Conservation (phyloP, 2,329 filamentous ascomycete species). For the Pseudogymnoascus sp. region DNA sequence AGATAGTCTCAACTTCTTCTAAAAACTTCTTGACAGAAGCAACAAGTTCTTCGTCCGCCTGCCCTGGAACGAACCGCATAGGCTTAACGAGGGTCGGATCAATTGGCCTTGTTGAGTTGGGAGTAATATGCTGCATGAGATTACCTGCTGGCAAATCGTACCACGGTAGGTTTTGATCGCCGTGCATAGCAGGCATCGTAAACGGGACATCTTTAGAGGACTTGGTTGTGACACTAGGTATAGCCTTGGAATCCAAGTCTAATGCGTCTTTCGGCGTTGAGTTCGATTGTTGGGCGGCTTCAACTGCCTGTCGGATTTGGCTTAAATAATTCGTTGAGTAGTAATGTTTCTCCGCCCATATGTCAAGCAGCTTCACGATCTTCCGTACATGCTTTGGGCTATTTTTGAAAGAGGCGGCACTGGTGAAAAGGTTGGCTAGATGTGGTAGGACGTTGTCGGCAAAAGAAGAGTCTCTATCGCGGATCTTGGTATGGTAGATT, state of each 20-base stretch:
- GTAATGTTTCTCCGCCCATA: slow-evolving; percentile 64
- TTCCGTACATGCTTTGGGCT: slow-evolving; percentile 60
- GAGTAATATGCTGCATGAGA: slow-evolving; percentile 69
- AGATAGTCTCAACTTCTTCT: slow-evolving; percentile 61
- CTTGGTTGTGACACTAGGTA: slow-evolving; percentile 44
- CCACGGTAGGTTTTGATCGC: slow-evolving; percentile 64
- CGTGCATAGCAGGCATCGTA: slow-evolving; percentile 67
- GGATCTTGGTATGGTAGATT: slow-evolving; percentile 58
- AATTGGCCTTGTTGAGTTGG: slow-evolving; percentile 68
- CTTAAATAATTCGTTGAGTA: slow-evolving; percentile 46
- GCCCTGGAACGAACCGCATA: slow-evolving; percentile 59
- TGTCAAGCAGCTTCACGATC: slow-evolving; percentile 52
- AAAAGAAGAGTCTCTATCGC: slow-evolving; percentile 42
- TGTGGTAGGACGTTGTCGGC: slow-evolving; percentile 48
- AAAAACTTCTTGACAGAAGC: slow-evolving; percentile 64
- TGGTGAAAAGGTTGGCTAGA: slow-evolving; percentile 54
- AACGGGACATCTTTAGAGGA: slow-evolving; percentile 49
- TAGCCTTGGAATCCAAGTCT: slow-evolving; percentile 20
- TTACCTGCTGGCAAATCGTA: slow-evolving; percentile 77
- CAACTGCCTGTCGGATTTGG: slow-evolving; percentile 51
- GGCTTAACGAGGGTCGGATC: slow-evolving; percentile 62
- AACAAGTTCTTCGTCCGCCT: slow-evolving; percentile 57
- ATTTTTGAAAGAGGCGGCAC: slow-evolving; percentile 48
- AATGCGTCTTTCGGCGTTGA: slow-evolving; percentile 21
- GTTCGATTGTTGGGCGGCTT: slow-evolving; percentile 31